A percentile compares a stretch with the other conserved stretches of the same genome.
phyloP scores from a whole-genome alignment of 768 basidiomycete genomes.

The Pulveroboletus sp. region DNA sequence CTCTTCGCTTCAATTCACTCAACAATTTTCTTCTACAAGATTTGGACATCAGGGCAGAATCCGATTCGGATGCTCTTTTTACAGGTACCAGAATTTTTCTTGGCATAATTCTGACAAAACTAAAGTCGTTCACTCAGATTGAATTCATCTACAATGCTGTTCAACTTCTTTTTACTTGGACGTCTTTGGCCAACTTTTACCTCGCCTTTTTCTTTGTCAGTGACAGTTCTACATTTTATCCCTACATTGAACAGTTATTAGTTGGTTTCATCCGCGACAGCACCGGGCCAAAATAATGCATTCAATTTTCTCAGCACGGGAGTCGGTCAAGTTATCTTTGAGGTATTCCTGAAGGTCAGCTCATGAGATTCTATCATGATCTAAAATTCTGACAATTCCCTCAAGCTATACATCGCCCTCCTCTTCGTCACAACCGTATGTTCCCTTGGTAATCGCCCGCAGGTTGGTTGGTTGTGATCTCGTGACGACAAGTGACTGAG shows the following conservation, averaged over 20 bases:
- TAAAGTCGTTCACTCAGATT: conserved; percentile 39
- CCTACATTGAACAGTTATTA: conserved; percentile 35
- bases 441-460: conserved; percentile 90
- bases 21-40: conserved; percentile 82
- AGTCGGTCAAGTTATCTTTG: conserved; percentile 71
- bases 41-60: conserved; percentile 91
- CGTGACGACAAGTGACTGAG: conserved; percentile 1
- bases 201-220: conserved; percentile 91
- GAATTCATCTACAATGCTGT: conserved; percentile 92
- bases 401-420: conserved; percentile 75
- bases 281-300: conserved; percentile 52
- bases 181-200: conserved; percentile 89
- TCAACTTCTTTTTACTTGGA: conserved; percentile 93
- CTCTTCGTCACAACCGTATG: conserved; percentile 81
- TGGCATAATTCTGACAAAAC: background rate
- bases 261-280: conserved; percentile 81
- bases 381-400: conserved; percentile 21
- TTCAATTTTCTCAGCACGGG: conserved; percentile 79
- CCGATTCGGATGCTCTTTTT: conserved; percentile 80
- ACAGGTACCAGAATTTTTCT: conserved; percentile 31
- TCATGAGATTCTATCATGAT: background rate
- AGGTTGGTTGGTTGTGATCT: conserved; percentile 31
- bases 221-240: conserved; percentile 20
- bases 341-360: conserved; percentile 64
- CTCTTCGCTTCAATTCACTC: conserved; percentile 93